Conservation (phyloP, 179 eudicot genomes). For the Vitellaria paradoxa region DNA sequence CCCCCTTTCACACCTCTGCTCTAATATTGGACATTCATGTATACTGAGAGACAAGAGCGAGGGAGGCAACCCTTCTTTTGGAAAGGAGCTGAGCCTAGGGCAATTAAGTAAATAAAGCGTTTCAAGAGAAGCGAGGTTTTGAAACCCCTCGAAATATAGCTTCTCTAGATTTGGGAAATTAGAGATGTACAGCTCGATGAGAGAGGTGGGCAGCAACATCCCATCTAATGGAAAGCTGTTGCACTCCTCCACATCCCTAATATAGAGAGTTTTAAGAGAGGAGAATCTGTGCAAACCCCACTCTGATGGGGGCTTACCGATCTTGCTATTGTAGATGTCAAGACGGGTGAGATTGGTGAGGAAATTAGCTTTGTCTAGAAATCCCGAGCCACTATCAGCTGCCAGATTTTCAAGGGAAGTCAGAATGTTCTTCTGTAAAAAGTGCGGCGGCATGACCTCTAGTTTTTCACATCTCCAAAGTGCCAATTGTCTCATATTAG, state of each 20-base stretch:
- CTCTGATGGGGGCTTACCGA: constrained; percentile 6
- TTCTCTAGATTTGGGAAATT: background rate
- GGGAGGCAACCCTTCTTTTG: background rate
- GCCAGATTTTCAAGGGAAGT: too few relatives aligned
- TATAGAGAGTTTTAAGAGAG: background rate
- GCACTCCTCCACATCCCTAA: background rate
- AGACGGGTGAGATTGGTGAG: constrained; percentile 18
- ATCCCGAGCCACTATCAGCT: too few relatives aligned
- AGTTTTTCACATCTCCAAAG: too few relatives aligned
- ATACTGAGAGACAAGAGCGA: background rate
- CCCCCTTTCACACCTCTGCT: background rate
- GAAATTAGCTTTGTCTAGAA: too few relatives aligned
- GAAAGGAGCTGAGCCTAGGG: constrained; percentile 3
- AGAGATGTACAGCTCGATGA: background rate
- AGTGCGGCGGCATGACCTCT: too few relatives aligned
- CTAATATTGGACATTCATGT: background rate
- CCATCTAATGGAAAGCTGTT: too few relatives aligned
- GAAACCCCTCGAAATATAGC: background rate
- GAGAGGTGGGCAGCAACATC: background rate
- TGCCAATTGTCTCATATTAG: too few relatives aligned
- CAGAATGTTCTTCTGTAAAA: too few relatives aligned
- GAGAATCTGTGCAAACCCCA: too few relatives aligned
- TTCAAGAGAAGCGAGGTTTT: constrained; percentile 4
- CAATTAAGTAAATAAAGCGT: background rate
- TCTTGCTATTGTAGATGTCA: constrained; percentile 3